Base-by-base conservation (phyloP, 805 yeast genomes). In the Yarrowia bubula region DNA sequence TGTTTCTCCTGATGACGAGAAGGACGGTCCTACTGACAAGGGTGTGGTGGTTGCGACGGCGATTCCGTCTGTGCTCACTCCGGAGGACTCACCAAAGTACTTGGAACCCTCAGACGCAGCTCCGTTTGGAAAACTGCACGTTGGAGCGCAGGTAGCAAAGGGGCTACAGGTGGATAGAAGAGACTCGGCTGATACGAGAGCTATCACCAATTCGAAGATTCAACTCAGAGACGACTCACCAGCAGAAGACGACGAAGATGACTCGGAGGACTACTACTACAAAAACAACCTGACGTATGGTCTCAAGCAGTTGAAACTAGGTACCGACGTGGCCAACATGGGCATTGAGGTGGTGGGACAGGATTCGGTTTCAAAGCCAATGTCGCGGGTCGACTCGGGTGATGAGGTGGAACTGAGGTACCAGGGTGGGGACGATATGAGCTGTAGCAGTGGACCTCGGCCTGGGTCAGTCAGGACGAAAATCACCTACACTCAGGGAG, bases 401-500 rank as follows among this genome's bases (percentile, higher is more conserved):
- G 75, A 72, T 22, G 71, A 72, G 65, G 69, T 72, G 13, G 74
- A 70, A 28, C 67, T 71, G 18, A 39, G 66, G 58, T 39, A 37
- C 41, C 46, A 53, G 57, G 22, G 64, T 13, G 7, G 13, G 22
- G 41, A 61, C 63, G 42, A 33, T 51, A 1, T 35, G 55, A 35
- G 62, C 42, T 31, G 47, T 31, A 13, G 13, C 47, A 55, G 47
- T 11, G 43, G 22, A 3, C 42, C 51, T 18, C 32, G 64, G 33
- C 43, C 64, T 11, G 51, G 51, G 7, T 18, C 51, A 15, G 41
- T 35, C n/a, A 33, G 51, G 18, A 70, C 73, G 9, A 66, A 67
- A n/a, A 68, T 72, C 38, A 69, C 70, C 66, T 92, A 98, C 98
- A 86, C 86, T 14, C 96, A 92, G 75, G 97, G 97, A 17, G 98